Evolutionary conservation across 2,329 filamentous ascomycete genomes (phyloP).

Genomic region (Apiospora hydei): DNA sequence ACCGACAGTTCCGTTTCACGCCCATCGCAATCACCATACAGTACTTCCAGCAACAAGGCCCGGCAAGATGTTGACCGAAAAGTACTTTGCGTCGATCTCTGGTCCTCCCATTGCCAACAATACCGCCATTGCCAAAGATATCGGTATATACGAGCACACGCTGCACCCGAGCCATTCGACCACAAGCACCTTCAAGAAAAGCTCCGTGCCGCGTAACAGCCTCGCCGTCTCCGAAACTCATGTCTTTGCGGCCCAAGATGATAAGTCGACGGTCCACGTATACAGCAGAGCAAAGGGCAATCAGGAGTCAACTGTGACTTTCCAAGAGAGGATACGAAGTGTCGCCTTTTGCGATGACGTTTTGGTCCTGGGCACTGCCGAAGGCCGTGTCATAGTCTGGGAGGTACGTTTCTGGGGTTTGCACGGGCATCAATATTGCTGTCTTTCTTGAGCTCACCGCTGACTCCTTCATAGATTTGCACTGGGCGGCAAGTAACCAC

Average conservation of each 20-base stretch:
- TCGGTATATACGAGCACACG: slow-evolving; percentile 86
- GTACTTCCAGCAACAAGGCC: not conserved
- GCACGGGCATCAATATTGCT: slow-evolving; percentile 1
- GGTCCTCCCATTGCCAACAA: slow-evolving; percentile 66
- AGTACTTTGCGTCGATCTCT: slow-evolving; percentile 65
- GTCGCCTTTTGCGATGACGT: slow-evolving; percentile 76
- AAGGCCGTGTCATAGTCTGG: slow-evolving; percentile 89
- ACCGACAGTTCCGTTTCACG: slow-evolving; percentile 3
- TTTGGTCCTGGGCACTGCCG: slow-evolving; percentile 80
- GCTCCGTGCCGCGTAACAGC: slow-evolving; percentile 78
- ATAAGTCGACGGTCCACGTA: slow-evolving; percentile 92
- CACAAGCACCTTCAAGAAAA: slow-evolving; percentile 88
- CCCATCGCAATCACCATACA: slow-evolving; percentile 2
- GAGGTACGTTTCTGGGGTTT: slow-evolving; percentile 68
- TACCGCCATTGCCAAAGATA: slow-evolving; percentile 75
- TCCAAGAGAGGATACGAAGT: slow-evolving; percentile 85
- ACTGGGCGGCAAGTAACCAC: slow-evolving; percentile 81
- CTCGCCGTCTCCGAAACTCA: slow-evolving; percentile 83
- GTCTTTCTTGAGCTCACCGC: not conserved
- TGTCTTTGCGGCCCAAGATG: slow-evolving; percentile 88
- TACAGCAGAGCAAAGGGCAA: slow-evolving; percentile 85
- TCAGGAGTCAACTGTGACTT: slow-evolving; percentile 87
- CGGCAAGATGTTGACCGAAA: slow-evolving; percentile 62
- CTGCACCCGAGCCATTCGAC: slow-evolving; percentile 80
- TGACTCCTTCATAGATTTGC: slow-evolving; percentile 60